Evolutionary conservation across 2,329 filamentous ascomycete genomes (phyloP).

Genomic region (Colletotrichum aenigma): DNA sequence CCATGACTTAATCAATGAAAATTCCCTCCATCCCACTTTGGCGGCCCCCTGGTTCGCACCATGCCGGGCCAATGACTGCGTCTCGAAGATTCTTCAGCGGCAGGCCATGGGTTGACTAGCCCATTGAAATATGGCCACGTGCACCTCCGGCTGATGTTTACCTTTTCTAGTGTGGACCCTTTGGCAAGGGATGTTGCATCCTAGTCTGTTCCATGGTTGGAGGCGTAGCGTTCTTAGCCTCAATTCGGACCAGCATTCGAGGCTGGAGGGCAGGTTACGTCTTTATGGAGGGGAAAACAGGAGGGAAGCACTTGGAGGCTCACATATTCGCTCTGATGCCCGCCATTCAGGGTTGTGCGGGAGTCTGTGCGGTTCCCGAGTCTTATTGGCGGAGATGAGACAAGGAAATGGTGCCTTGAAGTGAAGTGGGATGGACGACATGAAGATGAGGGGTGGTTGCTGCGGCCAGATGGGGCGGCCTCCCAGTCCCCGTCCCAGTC

Average conservation of each 20-base stretch:
- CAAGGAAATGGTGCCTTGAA: constrained; percentile 15
- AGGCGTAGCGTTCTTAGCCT: constrained; percentile 17
- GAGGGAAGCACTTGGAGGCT: constrained; percentile 11
- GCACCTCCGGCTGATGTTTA: constrained; percentile 20
- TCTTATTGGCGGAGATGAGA: constrained; percentile 21
- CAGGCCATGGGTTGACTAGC: constrained; percentile 16
- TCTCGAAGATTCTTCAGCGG: constrained; percentile 18
- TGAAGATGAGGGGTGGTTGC: constrained; percentile 6
- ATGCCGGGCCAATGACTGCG: constrained; percentile 8
- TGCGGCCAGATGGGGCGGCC: constrained; percentile 18
- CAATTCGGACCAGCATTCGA: constrained; percentile 1
- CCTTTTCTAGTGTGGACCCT: constrained; percentile 16
- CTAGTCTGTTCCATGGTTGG: constrained; percentile 1
- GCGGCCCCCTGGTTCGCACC: constrained; percentile 7
- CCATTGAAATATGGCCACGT: constrained; percentile 21
- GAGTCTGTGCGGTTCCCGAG: constrained; percentile 24
- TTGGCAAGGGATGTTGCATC: constrained; percentile 8
- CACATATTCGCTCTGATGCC: constrained; percentile 2
- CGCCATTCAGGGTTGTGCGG: constrained; percentile 23
- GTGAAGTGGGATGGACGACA: constrained; percentile 17
- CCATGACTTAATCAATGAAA: constrained; percentile 21
- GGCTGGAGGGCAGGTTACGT: neutral
- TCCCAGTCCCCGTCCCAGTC: constrained; percentile 19
- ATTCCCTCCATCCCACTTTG: constrained; percentile 18
- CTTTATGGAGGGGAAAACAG: neutral